Conservation (phyloP, 2,329 filamentous ascomycete genomes). For the Graphiopsis chlorocephala region DNA sequence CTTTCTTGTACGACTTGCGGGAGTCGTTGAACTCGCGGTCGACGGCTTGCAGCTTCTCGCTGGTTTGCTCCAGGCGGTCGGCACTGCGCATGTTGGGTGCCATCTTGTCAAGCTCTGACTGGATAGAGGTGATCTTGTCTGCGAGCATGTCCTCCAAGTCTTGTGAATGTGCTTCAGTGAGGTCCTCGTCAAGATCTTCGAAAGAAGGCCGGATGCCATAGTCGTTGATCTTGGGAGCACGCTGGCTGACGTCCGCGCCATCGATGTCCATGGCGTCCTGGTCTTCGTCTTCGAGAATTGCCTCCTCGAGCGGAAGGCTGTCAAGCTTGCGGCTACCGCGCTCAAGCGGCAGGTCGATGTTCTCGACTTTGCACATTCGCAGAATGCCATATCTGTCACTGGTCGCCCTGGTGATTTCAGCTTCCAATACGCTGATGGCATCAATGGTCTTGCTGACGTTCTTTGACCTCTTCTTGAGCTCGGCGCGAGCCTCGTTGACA, state of each 20-base stretch:
- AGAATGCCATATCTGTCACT: slow-evolving; percentile 80
- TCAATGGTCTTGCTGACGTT: slow-evolving; percentile 75
- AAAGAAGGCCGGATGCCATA: slow-evolving; percentile 92
- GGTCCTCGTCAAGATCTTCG: slow-evolving; percentile 72
- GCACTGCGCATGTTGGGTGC: slow-evolving; percentile 96
- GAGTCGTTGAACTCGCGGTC: slow-evolving; percentile 89
- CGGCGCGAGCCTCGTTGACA: slow-evolving; percentile 72
- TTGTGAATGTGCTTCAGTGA: slow-evolving; percentile 71
- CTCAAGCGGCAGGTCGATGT: slow-evolving; percentile 78
- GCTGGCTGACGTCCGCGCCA: slow-evolving; percentile 56
- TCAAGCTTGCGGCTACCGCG: slow-evolving; percentile 71
- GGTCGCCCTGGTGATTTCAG: slow-evolving; percentile 79
- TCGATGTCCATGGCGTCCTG: slow-evolving; percentile 92
- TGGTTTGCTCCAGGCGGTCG: slow-evolving; percentile 83
- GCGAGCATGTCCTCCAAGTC: slow-evolving; percentile 72
- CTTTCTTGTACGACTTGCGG: slow-evolving; percentile 67
- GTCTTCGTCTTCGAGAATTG: slow-evolving; percentile 63
- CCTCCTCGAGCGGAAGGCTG: slow-evolving; percentile 80
- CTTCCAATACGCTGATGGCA: slow-evolving; percentile 75
- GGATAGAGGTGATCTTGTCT: slow-evolving; percentile 72
- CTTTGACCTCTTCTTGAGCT: slow-evolving; percentile 80
- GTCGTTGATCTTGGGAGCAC: slow-evolving; percentile 66
- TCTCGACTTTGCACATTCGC: slow-evolving; percentile 87
- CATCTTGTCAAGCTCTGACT: slow-evolving; percentile 82
- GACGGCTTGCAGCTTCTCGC: slow-evolving; percentile 75